A percentile compares a stretch with the other conserved stretches of the same genome.
Evolutionary conservation across 1,139 yeast species (phyloP).

Genomic region (Kodamaea ohmeri): DNA sequence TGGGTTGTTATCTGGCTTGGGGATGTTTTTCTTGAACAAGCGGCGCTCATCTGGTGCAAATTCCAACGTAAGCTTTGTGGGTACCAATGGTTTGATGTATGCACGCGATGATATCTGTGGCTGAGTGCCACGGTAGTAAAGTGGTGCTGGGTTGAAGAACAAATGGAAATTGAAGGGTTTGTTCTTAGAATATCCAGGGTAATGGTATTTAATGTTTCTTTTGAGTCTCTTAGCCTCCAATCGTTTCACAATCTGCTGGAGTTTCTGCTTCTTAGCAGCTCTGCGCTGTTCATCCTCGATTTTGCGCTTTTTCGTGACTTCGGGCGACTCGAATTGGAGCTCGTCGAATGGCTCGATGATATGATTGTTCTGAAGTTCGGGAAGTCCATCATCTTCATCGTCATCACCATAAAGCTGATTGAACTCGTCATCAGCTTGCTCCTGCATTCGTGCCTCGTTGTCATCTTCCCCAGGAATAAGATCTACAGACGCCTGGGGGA

Average conservation of each 20-base stretch:
- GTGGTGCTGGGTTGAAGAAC: conserved; percentile 63
- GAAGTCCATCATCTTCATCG: conserved; percentile 8
- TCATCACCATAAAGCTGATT: conserved; percentile 47
- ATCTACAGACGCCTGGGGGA: conserved; percentile 13
- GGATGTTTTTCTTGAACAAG: conserved; percentile 35
- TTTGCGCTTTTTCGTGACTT: conserved; percentile 19
- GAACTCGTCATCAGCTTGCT: conserved; percentile 43
- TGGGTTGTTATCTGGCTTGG: conserved; percentile 3
- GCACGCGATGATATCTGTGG: conserved; percentile 46
- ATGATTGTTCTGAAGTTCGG: conserved; percentile 4
- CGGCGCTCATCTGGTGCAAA: conserved; percentile 47
- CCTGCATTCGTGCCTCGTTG: conserved; percentile 26
- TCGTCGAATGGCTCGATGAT: conserved; percentile 7
- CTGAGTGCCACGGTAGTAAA: conserved; percentile 48
- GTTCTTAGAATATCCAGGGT: conserved; percentile 60
- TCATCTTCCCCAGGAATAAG: conserved; percentile 18
- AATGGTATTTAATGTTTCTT: conserved; percentile 47
- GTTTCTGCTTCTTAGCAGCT: conserved; percentile 23
- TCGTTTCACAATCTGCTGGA: conserved; percentile 29
- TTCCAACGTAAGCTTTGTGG: conserved; percentile 51
- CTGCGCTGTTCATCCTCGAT: conserved; percentile 23
- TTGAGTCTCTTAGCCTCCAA: conserved; percentile 33
- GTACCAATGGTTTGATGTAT: conserved; percentile 55
- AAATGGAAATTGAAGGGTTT: conserved; percentile 64
- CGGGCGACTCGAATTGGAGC: conserved; percentile 25